phyloP scores from a whole-genome alignment of 805 yeast species.

The Nakazawaea wickerhamii region DNA sequence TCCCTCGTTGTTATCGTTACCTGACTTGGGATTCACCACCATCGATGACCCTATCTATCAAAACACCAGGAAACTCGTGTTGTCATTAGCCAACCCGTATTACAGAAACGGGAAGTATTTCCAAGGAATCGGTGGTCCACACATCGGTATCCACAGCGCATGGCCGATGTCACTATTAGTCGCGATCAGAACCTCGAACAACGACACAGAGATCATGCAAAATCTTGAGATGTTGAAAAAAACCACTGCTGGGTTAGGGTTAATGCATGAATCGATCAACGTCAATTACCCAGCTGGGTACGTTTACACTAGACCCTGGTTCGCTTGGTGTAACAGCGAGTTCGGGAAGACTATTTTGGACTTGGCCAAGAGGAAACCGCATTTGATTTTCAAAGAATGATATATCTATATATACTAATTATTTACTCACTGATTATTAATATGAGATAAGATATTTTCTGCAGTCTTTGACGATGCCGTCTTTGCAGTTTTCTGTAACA shows the following conservation, averaged over 20 bases:
- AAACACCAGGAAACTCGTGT: conserved; percentile 74
- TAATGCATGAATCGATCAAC: conserved; percentile 78
- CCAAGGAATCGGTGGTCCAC: conserved; percentile 88
- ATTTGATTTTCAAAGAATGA: conserved; percentile 53
- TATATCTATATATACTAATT: conserved; percentile 11
- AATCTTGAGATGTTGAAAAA: conserved; percentile 46
- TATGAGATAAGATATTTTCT: conserved; percentile 65
- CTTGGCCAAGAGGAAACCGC: conserved; percentile 67
- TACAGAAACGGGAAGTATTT: conserved; percentile 57
- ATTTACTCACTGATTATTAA: conserved; percentile 30
- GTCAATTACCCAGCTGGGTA: conserved; percentile 46
- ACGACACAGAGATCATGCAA: conserved; percentile 59
- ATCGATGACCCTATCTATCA: conserved; percentile 55
- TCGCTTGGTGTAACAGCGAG: conserved; percentile 91
- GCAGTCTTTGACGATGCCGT: conserved; percentile 62
- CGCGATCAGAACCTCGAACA: conserved; percentile 66
- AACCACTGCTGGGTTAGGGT: conserved; percentile 69
- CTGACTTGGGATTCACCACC: conserved; percentile 65
- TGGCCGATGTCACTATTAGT: conserved; percentile 90
- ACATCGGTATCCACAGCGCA: conserved; percentile 71
- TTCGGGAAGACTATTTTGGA: conserved; percentile 83
- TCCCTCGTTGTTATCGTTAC: conserved; percentile 76
- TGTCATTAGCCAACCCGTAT: conserved; percentile 68
- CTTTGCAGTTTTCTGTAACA: conserved; percentile 60
- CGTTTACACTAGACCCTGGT: conserved; percentile 80